These are phyloP conservation scores for Entomortierella lignicola DNA, from an alignment of 192 early-diverging fungal genomes.

Conservation along the genomic window DNA sequence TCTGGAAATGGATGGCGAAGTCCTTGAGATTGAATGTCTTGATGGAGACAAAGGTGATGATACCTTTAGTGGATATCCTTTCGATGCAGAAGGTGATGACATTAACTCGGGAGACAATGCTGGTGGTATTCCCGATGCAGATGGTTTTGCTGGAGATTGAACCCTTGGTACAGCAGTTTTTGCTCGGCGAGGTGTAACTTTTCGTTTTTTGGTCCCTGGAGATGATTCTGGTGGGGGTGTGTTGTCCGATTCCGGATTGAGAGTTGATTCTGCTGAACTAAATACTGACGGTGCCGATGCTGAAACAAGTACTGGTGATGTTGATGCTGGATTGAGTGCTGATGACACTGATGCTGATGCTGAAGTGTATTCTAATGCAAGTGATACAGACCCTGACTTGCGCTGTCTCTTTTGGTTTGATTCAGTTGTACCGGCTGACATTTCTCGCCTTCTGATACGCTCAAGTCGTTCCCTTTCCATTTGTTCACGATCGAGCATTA, in stretches of 20 bases:
- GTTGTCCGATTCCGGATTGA: no score
- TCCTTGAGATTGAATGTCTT: background rate
- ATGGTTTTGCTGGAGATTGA: background rate
- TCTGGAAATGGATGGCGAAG: background rate
- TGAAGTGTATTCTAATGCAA: background rate
- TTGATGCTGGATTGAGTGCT: background rate
- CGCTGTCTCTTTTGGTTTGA: background rate
- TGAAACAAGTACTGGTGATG: background rate
- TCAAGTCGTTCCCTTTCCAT: conserved; percentile 42
- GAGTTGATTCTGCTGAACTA: no score
- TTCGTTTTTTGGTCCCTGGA: no score
- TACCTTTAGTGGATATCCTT: background rate
- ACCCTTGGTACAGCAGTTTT: background rate
- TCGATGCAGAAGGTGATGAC: background rate
- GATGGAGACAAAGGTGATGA: background rate
- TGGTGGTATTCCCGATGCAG: no score
- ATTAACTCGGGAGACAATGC: no score
- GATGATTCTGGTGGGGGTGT: no score
- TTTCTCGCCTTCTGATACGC: conserved; percentile 10
- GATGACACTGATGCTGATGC: background rate
- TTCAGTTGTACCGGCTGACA: background rate
- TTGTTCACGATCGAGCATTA: conserved; percentile 17
- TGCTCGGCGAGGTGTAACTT: background rate
- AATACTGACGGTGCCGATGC: no score
- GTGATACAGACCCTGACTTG: no score